Conservation (phyloP, 2,329 filamentous ascomycete species). For the Zasmidium angulare region DNA sequence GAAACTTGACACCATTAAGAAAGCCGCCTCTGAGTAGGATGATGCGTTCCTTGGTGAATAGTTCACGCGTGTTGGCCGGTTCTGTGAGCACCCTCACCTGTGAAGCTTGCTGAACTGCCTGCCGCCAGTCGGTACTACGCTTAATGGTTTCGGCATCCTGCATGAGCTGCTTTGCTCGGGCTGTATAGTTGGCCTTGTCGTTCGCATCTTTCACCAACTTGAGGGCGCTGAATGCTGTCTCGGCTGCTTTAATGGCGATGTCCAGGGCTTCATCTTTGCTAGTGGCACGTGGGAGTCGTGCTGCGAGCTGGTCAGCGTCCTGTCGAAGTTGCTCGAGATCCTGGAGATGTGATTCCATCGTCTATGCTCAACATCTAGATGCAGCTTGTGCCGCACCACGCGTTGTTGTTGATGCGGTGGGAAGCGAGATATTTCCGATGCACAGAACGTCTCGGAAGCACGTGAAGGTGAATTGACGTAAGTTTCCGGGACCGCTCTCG, state of each 20-base stretch:
- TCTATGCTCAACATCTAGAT: no score
- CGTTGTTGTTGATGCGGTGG: no score
- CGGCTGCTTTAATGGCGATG: slow-evolving; percentile 73
- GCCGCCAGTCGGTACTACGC: slow-evolving; percentile 30
- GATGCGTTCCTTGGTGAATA: slow-evolving; percentile 70
- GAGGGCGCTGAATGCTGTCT: slow-evolving; percentile 78
- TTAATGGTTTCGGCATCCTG: slow-evolving; percentile 76
- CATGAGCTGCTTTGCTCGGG: slow-evolving; percentile 69
- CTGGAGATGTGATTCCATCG: slow-evolving; percentile 17
- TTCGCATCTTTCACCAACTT: slow-evolving; percentile 58
- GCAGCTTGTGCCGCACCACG: no score
- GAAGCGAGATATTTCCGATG: no score
- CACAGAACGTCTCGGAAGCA: no score
- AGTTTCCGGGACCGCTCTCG: no score
- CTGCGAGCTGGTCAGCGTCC: slow-evolving; percentile 22
- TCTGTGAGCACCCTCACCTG: slow-evolving; percentile 42
- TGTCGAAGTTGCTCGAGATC: slow-evolving; percentile 23
- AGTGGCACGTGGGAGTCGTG: slow-evolving; percentile 22
- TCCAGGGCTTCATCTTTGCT: slow-evolving; percentile 62
- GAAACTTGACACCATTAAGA: slow-evolving; percentile 80
- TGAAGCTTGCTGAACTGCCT: slow-evolving; percentile 9
- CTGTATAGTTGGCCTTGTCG: slow-evolving; percentile 66
- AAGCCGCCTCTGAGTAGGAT: slow-evolving; percentile 75
- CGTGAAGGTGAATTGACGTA: no score
- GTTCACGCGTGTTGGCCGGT: slow-evolving; percentile 60